A percentile compares a stretch with the other conserved stretches of the same genome.
These are phyloP conservation scores for Abrus pulchellus DNA, from an alignment of 306 rosid genomes.

Conservation along the genomic window DNA sequence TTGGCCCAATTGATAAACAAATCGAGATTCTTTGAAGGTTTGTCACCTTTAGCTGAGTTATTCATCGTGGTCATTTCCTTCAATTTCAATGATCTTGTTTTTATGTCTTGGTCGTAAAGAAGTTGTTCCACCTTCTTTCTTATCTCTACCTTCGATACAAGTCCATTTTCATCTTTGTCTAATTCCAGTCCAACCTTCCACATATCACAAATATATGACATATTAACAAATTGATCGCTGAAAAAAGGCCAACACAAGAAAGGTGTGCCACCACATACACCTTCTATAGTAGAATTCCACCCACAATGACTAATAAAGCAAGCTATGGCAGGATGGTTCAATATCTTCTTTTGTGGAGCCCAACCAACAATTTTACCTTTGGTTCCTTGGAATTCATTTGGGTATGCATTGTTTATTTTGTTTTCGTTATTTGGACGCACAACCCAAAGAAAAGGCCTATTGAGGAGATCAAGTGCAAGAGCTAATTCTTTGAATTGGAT, in stretches of 20 bases:
- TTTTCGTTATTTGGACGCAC: neutral
- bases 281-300: constrained; percentile 62
- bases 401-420: constrained; percentile 9
- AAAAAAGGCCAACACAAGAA: constrained; percentile 64
- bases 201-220: constrained; percentile 54
- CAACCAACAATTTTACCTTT: constrained; percentile 47
- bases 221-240: constrained; percentile 50
- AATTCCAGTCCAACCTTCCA: constrained; percentile 58
- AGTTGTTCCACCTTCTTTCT: constrained; percentile 53
- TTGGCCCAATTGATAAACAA: constrained; percentile 44
- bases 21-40: constrained; percentile 21
- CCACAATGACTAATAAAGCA: constrained; percentile 62
- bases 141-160: constrained; percentile 44
- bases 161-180: constrained; percentile 49
- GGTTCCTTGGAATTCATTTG: constrained; percentile 38
- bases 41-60: constrained; percentile 23
- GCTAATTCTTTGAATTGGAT: constrained; percentile 47
- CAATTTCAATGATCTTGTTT: constrained; percentile 34
- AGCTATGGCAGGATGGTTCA: constrained; percentile 45
- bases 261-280: constrained; percentile 52
- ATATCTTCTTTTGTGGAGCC: constrained; percentile 56
- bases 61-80: constrained; percentile 31
- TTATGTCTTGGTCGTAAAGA: constrained; percentile 33
- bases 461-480: constrained; percentile 42
- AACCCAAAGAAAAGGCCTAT: constrained; percentile 51